A percentile compares a stretch with the other conserved stretches of the same genome.
Conservation (phyloP, 192 early-diverging fungal genomes). For the Mortierella claussenii region DNA sequence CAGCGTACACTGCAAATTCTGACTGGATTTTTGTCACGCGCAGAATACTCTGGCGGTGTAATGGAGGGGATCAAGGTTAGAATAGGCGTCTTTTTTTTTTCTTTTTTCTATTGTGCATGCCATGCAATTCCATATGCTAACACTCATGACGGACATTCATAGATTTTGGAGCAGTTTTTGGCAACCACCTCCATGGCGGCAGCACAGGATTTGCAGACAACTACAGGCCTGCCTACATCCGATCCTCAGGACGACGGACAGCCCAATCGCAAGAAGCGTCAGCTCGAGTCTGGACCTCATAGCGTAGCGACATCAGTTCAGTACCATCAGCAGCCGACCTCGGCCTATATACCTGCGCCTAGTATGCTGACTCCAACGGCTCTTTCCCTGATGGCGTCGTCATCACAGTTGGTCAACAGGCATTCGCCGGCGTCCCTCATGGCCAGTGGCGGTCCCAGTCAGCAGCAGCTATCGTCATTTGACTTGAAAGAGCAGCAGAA, state of each 20-base stretch:
- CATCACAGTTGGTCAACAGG: slow-evolving; percentile 1
- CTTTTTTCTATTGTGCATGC: no score
- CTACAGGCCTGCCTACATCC: slow-evolving; percentile 18
- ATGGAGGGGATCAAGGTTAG: slow-evolving; percentile 52
- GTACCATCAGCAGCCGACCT: background rate
- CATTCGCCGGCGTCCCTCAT: background rate
- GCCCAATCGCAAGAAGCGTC: slow-evolving; percentile 17
- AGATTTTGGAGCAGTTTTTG: slow-evolving; percentile 52
- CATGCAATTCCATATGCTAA: no score
- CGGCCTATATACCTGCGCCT: background rate
- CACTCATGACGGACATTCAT: no score
- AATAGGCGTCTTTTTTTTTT: background rate
- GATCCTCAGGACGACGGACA: slow-evolving; percentile 5
- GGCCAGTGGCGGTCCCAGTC: slow-evolving; percentile 7
- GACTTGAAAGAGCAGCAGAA: slow-evolving; percentile 48
- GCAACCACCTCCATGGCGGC: slow-evolving; percentile 33
- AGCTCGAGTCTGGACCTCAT: background rate
- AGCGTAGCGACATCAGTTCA: background rate
- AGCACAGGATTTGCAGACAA: slow-evolving; percentile 31
- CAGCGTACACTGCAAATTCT: slow-evolving; percentile 30
- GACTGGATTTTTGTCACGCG: slow-evolving; percentile 13
- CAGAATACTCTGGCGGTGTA: slow-evolving; percentile 39
- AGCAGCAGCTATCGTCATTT: background rate
- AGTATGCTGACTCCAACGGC: slow-evolving; percentile 24
- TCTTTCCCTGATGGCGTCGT: slow-evolving; percentile 30